Conservation (phyloP, 192 early-diverging fungal species). For the Coemansia sp. region DNA sequence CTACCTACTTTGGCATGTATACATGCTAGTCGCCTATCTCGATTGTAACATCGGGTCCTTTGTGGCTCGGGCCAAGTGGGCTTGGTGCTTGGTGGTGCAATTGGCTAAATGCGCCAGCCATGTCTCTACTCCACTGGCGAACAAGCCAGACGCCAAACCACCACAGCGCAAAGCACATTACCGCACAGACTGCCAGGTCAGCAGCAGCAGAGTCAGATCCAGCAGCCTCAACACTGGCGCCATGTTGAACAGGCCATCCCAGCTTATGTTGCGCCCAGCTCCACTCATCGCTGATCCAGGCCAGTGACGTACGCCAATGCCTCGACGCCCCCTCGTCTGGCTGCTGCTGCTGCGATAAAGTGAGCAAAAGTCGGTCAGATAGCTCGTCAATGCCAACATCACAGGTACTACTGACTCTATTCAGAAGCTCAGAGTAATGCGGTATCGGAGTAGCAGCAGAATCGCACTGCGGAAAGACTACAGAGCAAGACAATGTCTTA, state of each 20-base stretch:
- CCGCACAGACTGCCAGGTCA: slow-evolving; percentile 3
- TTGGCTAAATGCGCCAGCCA: neutral
- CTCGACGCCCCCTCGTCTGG: neutral
- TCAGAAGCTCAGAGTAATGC: slow-evolving; percentile 29
- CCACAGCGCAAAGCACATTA: slow-evolving; percentile 15
- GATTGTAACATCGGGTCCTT: neutral
- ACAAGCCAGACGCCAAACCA: slow-evolving; percentile 28
- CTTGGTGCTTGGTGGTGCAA: neutral
- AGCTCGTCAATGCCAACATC: slow-evolving; percentile 15
- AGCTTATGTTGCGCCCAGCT: neutral
- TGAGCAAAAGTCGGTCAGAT: slow-evolving; percentile 20
- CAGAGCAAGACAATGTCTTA: slow-evolving; percentile 22
- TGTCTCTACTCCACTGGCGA: slow-evolving; percentile 14
- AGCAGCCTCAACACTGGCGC: neutral
- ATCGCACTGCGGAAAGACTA: slow-evolving; percentile 19
- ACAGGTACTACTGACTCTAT: slow-evolving; percentile 16
- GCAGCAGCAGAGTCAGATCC: neutral
- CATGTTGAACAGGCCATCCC: neutral
- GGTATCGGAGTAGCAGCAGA: neutral
- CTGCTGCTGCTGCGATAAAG: neutral
- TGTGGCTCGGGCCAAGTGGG: neutral
- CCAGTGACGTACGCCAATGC: neutral
- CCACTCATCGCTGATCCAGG: neutral
- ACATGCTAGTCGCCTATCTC: neutral
- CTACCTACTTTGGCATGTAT: neutral